Evolutionary conservation across 2,329 filamentous ascomycete genomes (phyloP), one percentile per base, ranked within the genome.

Genomic region (Fusarium stilboides): DNA sequence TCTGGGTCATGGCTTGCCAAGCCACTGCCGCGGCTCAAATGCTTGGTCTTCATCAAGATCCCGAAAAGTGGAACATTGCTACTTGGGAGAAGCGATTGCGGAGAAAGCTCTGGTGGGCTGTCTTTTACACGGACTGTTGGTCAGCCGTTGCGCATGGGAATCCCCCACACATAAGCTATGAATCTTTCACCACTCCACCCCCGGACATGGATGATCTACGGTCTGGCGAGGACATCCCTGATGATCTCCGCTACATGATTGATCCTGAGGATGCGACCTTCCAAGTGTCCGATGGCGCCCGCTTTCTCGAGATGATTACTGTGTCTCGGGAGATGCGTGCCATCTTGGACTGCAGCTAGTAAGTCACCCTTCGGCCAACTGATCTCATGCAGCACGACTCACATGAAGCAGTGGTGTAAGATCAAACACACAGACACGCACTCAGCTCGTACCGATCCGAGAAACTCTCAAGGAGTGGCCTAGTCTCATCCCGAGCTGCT

Each of bases 41-140:
- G 69, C 78, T 83, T 15, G 83, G 83, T 7, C 77, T 85, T 6
- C 83, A 85, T 39, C 80, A 80, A 47, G 82, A 85, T 19, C 78
- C 82, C 0, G 70, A 72, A 4, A 58, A 72, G 9, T 85, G 83
- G 83, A 80, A 78, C 39, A 76, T 85, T 37, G 76, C 79, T 2
- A 51, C 68, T 0, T 82, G 81, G 75, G 83, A 85, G 68, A 82
- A 82, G 74, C 77, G 73, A 26, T 42, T 84, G 22, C 77, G 82
- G 8, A 81, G 75, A 62, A 83, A 82, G 68, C 68, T 85, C 6
- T 85, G 82, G 82, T 85, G 83, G 83, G 80, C 80, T 1, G 77
- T 78, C 0, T 83, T 80, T 44, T 67, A 79, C 6, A 76, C 79
- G 1, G 83, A 85, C 56, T 78, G 78, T 28, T 85, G 83, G 83